These are phyloP conservation scores for Phytophthora boehmeriae DNA, from an alignment of 352 stramenopile species.

Conservation along the genomic window DNA sequence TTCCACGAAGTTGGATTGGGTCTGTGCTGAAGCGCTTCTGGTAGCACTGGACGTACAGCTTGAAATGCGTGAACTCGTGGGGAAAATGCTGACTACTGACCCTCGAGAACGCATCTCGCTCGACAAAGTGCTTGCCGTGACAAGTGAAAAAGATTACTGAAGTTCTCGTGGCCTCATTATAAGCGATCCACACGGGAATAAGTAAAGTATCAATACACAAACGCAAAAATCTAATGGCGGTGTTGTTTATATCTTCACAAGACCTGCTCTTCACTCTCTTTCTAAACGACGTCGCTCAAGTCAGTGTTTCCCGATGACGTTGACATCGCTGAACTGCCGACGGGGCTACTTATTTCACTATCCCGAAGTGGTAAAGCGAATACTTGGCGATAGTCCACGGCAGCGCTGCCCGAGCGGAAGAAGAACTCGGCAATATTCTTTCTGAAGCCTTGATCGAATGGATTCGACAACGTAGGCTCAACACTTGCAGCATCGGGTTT, in stretches of 20 bases:
- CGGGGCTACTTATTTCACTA: slow-evolving; percentile 16
- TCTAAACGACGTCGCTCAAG: slow-evolving; percentile 30
- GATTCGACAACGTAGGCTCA: slow-evolving; percentile 33
- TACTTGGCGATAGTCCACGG: slow-evolving; percentile 49
- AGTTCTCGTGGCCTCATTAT: background rate
- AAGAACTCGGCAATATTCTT: slow-evolving; percentile 62
- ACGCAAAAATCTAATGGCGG: background rate
- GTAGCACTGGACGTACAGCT: slow-evolving; percentile 29
- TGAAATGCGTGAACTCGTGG: slow-evolving; percentile 41
- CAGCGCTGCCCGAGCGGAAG: slow-evolving; percentile 31
- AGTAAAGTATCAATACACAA: background rate
- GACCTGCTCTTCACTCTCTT: background rate
- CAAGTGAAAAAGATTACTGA: background rate
- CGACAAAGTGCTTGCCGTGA: slow-evolving; percentile 30
- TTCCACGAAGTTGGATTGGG: slow-evolving; percentile 50
- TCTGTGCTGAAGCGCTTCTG: slow-evolving; percentile 39
- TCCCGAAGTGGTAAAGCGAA: slow-evolving; percentile 33
- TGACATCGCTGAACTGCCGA: slow-evolving; percentile 13
- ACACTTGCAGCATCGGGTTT: slow-evolving; percentile 11
- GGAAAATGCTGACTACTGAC: slow-evolving; percentile 44
- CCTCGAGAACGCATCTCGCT: slow-evolving; percentile 44
- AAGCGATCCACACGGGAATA: background rate
- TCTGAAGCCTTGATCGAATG: slow-evolving; percentile 50
- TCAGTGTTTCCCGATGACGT: slow-evolving; percentile 17
- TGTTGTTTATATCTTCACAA: slow-evolving; percentile 17